These are phyloP conservation scores for Auriculariales sp. DNA, from an alignment of 768 basidiomycete species.

Conservation along the genomic window DNA sequence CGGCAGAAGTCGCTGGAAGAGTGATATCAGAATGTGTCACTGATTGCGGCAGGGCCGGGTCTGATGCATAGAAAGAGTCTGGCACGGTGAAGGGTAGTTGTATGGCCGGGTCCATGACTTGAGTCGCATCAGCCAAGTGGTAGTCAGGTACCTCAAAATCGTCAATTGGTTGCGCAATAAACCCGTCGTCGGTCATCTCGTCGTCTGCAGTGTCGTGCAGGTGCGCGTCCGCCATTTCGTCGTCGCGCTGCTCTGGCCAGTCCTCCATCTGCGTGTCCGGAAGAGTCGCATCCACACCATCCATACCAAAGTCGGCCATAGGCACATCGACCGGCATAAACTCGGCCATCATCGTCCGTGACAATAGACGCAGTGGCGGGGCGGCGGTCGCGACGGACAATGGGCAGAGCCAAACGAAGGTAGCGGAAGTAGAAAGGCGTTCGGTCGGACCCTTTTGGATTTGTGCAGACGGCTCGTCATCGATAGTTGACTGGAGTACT, in stretches of 20 bases:
- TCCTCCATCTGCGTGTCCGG: background rate
- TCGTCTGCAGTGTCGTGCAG: background rate
- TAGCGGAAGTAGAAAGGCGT: background rate
- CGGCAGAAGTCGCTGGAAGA: too few relatives aligned
- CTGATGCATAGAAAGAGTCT: background rate
- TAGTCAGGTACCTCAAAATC: background rate
- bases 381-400: background rate
- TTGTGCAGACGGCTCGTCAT: slow-evolving; percentile 12
- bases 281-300: too few relatives aligned
- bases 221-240: background rate
- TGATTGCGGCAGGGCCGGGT: background rate
- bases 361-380: background rate
- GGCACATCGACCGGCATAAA: background rate
- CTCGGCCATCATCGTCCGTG: background rate
- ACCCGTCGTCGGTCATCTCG: background rate
- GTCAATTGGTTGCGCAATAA: background rate
- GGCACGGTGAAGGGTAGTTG: background rate
- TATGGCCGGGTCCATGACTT: background rate
- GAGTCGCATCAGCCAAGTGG: background rate
- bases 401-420: background rate
- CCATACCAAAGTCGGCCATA: background rate
- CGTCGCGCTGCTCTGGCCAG: background rate
- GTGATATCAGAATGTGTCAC: background rate
- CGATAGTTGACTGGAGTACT: slow-evolving; percentile 6
- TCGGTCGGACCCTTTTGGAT: background rate